A percentile compares a stretch with the other conserved stretches of the same genome.
Evolutionary conservation across 495 filamentous ascomycete genomes (phyloP).

Genomic region (Alectoria sarmentosa): DNA sequence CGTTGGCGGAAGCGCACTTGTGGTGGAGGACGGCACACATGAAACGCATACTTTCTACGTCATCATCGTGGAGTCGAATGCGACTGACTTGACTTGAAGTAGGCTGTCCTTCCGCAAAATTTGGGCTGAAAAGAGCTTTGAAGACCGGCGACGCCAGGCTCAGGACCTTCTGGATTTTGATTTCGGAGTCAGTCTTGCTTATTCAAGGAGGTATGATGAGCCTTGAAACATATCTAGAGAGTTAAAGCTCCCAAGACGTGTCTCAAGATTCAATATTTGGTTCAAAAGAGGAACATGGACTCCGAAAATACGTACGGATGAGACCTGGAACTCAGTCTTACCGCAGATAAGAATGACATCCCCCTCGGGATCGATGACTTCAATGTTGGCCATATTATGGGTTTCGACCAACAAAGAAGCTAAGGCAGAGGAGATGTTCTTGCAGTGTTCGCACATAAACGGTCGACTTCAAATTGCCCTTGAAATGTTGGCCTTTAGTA

Average conservation of each 20-base stretch:
- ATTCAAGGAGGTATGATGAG: too few relatives aligned
- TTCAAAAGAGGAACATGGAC: too few relatives aligned
- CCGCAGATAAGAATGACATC: slow-evolving; percentile 8
- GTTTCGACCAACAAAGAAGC: background rate
- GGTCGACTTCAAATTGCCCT: background rate
- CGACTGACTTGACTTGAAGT: background rate
- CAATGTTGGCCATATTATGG: background rate
- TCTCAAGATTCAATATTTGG: too few relatives aligned
- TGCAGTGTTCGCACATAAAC: background rate
- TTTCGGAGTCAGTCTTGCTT: too few relatives aligned
- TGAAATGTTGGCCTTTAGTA: background rate
- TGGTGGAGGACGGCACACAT: slow-evolving; percentile 11
- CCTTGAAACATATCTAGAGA: too few relatives aligned
- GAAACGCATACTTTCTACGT: background rate
- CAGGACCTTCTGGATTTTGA: too few relatives aligned
- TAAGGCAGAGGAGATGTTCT: background rate
- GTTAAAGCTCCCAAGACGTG: too few relatives aligned
- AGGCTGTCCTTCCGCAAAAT: slow-evolving; percentile 10
- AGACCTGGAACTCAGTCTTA: slow-evolving; percentile 5
- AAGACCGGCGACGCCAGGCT: slow-evolving; percentile 15
- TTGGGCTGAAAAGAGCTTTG: slow-evolving; percentile 27
- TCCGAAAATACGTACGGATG: too few relatives aligned
- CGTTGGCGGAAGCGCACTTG: background rate
- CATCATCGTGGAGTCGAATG: slow-evolving; percentile 5
- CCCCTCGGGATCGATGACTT: slow-evolving; percentile 10